These are phyloP conservation scores for Candida dubliniensis DNA, from an alignment of 1,139 yeast genomes.

Conservation along the genomic window DNA sequence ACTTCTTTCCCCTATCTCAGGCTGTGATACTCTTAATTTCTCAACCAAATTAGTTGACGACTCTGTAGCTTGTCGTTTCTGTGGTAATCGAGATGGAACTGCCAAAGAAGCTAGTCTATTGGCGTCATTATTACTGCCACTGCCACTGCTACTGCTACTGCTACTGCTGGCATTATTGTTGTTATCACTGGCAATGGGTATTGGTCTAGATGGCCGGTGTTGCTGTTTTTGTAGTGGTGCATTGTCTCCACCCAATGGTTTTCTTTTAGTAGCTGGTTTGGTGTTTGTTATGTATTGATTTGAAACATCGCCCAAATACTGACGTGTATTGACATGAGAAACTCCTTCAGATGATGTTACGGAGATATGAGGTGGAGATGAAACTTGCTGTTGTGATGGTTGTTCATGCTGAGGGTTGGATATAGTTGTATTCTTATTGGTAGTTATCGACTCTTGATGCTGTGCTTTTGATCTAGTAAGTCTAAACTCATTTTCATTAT, in stretches of 20 bases:
- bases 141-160: conserved; percentile 1
- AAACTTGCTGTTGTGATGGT: conserved; percentile 3
- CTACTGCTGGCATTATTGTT: conserved; percentile 8
- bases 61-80: conserved; percentile 58
- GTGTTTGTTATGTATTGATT: conserved; percentile 32
- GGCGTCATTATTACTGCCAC: conserved; percentile 3
- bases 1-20: conserved; percentile 4
- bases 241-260: conserved; percentile 37
- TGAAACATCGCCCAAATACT: conserved; percentile 43
- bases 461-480: conserved; percentile 32
- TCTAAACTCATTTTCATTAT: conserved; percentile 46
- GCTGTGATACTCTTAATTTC: conserved; percentile 26
- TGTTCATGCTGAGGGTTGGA: conserved; percentile 2
- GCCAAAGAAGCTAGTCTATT: conserved; percentile 7
- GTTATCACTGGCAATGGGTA: conserved; percentile 9
- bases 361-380: conserved; percentile 1
- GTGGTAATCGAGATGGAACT: conserved; percentile 49
- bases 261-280: conserved; percentile 21
- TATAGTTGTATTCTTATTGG: conserved; percentile 1
- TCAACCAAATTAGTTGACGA: conserved; percentile 52
- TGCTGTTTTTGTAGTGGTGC: conserved; percentile 27
- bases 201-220: conserved; percentile 3
- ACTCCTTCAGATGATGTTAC: conserved; percentile 3
- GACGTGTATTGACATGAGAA: conserved; percentile 20
- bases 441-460: conserved; percentile 7